Evolutionary conservation across 2,329 filamentous ascomycete genomes (phyloP), one percentile per base, ranked within the genome.

Genomic region (Coniochaeta sp.): DNA sequence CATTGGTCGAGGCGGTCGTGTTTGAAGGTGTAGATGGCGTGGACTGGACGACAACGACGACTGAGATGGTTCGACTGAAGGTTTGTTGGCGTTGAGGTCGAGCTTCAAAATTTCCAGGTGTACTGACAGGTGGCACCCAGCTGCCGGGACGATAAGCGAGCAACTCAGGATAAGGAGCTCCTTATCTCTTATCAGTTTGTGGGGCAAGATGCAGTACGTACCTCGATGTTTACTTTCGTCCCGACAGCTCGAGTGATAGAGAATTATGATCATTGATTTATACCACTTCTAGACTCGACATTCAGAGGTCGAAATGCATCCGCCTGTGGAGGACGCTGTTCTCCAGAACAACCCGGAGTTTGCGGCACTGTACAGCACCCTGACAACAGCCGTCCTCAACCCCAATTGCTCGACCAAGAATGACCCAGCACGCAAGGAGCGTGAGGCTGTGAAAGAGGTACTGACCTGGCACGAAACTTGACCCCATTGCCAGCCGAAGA

Each of bases 271-370:
- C 56, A 22, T 11, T 22, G 11, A 40, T n/a, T n/a, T 17, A 50
- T 12, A 19, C 22, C 14, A 50, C 24, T 16, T 22, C 22, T 6
- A 14, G 17, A n/a, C 28, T 44, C 44, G 11, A 19, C 28, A 34
- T 22, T 9, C 1, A n/a, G 6, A 44, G 33, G 36, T 11, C 60
- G 69, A 19, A 2, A 86, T 87, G 83, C 71, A 87, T 1, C 85
- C 85, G 0, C 83, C 83, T 0, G 71, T 87, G 9, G 84, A 87
- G 22, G 75, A 81, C 9, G 65, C 76, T 0, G 73, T 87, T 19
- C 69, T 88, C 1, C 70, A 78, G 58, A 77, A 75, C 61, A 87
- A 88, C 63, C 84, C 84, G 0, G 77, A 82, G 24, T 88, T 88
- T 66, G 80, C 81, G n/a, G 74, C 76, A 36, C 76, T 88, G 6